A percentile compares a stretch with the other conserved stretches of the same genome.
These are phyloP conservation scores for Tetragonia tetragonoides DNA, from an alignment of 148 eudicot species.

Conservation along the genomic window DNA sequence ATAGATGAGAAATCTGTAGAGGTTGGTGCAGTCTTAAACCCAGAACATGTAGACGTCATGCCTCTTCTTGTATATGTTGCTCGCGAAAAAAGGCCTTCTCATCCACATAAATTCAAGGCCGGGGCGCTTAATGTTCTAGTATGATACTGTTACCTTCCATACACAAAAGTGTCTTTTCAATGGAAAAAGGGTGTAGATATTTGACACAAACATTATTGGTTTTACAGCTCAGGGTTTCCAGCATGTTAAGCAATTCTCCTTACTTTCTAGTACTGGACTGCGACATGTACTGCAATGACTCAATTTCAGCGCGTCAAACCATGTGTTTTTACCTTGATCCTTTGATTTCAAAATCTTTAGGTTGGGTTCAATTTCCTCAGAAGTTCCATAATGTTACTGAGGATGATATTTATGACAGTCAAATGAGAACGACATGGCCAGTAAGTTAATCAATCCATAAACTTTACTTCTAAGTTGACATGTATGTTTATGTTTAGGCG, in stretches of 20 bases:
- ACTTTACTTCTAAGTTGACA: background rate
- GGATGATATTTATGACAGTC: slow-evolving; percentile 47
- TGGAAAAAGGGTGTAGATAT: too few species aligned
- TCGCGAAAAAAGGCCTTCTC: slow-evolving; percentile 40
- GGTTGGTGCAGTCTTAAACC: slow-evolving; percentile 13
- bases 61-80: slow-evolving; percentile 28
- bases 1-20: slow-evolving; percentile 24
- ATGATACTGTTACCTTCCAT: slow-evolving; percentile 1
- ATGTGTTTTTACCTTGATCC: slow-evolving; percentile 49
- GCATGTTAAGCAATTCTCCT: slow-evolving; percentile 35
- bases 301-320: slow-evolving; percentile 39
- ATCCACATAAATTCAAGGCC: slow-evolving; percentile 42
- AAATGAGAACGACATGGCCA: slow-evolving; percentile 26
- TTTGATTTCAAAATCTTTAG: slow-evolving; percentile 17
- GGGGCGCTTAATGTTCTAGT: slow-evolving; percentile 50
- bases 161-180: background rate
- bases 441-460: slow-evolving; percentile 6
- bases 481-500: background rate
- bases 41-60: slow-evolving; percentile 15
- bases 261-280: slow-evolving; percentile 41
- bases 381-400: slow-evolving; percentile 32
- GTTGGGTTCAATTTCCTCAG: slow-evolving; percentile 45
- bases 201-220: background rate
- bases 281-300: slow-evolving; percentile 48
- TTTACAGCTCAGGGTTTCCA: slow-evolving; percentile 44